Percentiles rank a stretch among this genome's conserved stretches.
Conservation (phyloP, 179 eudicot genomes). For the Spinacia oleracea region DNA sequence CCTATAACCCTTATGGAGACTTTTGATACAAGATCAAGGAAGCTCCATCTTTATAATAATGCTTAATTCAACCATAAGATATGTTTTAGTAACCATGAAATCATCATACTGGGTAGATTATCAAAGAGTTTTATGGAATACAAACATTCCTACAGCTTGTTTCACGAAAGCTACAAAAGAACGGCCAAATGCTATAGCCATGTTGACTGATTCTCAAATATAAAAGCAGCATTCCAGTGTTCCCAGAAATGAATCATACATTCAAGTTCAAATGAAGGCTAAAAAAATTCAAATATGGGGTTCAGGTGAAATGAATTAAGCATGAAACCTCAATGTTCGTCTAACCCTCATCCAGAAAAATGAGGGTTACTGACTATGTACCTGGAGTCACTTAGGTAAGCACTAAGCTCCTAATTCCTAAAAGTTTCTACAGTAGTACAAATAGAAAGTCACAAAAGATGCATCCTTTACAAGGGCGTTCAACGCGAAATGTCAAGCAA, state of each 20-base stretch:
- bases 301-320: neutral
- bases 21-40: neutral
- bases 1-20: neutral
- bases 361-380: neutral
- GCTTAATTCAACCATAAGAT: neutral
- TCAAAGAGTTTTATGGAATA: neutral
- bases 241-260: neutral
- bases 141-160: neutral
- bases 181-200: neutral
- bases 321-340: neutral
- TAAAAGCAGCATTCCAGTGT: neutral
- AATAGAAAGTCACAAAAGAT: no score
- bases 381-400: constrained; percentile 18
- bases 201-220: neutral
- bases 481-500: neutral
- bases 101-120: neutral
- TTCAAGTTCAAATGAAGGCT: neutral
- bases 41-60: neutral
- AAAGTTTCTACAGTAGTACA: no score
- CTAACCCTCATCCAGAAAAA: no score
- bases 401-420: constrained; percentile 35
- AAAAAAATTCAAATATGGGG: neutral
- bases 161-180: neutral
- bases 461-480: no score
- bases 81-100: neutral